phyloP scores from a whole-genome alignment of 371 early-diverging fungal genomes.

The Actinomortierella wolfii region DNA sequence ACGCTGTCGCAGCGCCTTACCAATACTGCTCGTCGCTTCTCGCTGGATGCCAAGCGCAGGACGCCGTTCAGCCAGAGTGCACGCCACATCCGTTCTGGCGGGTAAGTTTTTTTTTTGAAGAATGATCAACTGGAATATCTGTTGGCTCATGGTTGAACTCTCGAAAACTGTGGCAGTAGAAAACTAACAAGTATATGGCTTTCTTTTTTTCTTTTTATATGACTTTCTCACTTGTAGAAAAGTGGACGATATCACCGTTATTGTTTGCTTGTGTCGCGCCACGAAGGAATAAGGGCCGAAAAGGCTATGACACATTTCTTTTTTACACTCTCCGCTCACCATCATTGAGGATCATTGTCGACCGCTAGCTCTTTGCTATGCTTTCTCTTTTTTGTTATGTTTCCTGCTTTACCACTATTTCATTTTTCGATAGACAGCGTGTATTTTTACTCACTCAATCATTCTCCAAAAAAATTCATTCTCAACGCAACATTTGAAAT shows the following conservation, averaged over 20 bases:
- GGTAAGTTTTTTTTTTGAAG: slow-evolving; percentile 22
- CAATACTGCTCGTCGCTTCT: slow-evolving; percentile 58
- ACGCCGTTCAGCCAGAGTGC: slow-evolving; percentile 44
- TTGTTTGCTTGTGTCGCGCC: slow-evolving; percentile 21
- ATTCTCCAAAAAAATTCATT: too few species aligned
- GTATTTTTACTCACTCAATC: too few species aligned
- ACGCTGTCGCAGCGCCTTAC: slow-evolving; percentile 58
- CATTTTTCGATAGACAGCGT: background rate
- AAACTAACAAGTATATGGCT: background rate
- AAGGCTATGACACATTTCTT: too few species aligned
- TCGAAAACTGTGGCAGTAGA: slow-evolving; percentile 30
- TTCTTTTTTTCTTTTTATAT: background rate
- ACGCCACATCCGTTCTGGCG: slow-evolving; percentile 32
- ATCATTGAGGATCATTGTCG: background rate
- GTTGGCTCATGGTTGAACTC: background rate
- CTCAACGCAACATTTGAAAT: too few species aligned
- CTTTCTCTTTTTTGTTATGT: background rate
- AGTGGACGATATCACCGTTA: slow-evolving; percentile 49
- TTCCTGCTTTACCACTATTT: background rate
- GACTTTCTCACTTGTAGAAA: slow-evolving; percentile 17
- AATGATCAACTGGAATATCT: slow-evolving; percentile 1
- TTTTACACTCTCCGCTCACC: background rate
- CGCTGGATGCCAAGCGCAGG: slow-evolving; percentile 57
- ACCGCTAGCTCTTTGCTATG: background rate
- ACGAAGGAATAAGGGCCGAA: too few species aligned